A percentile compares a stretch with the other conserved stretches of the same genome.
Conservation (phyloP, 2,329 filamentous ascomycete species). For the Fusarium siculi region DNA sequence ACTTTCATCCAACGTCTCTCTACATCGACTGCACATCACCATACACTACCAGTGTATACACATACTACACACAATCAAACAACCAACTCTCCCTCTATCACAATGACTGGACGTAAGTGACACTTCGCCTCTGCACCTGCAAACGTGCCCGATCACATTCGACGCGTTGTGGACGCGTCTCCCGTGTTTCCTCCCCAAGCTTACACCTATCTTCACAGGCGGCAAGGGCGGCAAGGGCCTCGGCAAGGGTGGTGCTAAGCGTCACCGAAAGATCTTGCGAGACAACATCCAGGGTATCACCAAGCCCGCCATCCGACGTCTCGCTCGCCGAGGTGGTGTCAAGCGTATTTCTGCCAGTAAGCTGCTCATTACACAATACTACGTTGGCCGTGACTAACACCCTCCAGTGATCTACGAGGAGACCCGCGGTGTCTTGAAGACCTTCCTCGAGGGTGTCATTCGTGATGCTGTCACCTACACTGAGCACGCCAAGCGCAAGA, state of each 20-base stretch:
- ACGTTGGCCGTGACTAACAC: slow-evolving; percentile 71
- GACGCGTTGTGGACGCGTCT: slow-evolving; percentile 60
- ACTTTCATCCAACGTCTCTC: slow-evolving; percentile 30
- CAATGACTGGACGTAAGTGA: slow-evolving; percentile 77
- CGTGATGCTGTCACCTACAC: slow-evolving; percentile 82
- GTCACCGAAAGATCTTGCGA: slow-evolving; percentile 98
- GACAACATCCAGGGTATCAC: slow-evolving; percentile 99
- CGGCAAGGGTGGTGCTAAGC: slow-evolving; percentile 98
- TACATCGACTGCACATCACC: slow-evolving; percentile 6
- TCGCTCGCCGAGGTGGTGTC: slow-evolving; percentile 98
- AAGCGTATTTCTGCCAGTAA: slow-evolving; percentile 98
- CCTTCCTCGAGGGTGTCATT: slow-evolving; percentile 81
- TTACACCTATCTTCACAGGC: slow-evolving; percentile 67
- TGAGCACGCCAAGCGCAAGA: slow-evolving; percentile 85
- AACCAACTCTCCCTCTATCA: slow-evolving; percentile 54
- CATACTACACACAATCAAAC: slow-evolving; percentile 19
- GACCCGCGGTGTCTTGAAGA: slow-evolving; percentile 81
- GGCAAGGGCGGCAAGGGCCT: slow-evolving; percentile 98
- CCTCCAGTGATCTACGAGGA: slow-evolving; percentile 78
- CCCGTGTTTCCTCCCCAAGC: slow-evolving; percentile 71
- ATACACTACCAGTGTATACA: slow-evolving; percentile 30
- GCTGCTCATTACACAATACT: slow-evolving; percentile 51
- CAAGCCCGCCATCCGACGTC: slow-evolving; percentile 98
- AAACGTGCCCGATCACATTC: not conserved
- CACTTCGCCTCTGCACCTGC: not conserved